phyloP scores from a whole-genome alignment of 208 protist species.

The Angomonas desouzai region DNA sequence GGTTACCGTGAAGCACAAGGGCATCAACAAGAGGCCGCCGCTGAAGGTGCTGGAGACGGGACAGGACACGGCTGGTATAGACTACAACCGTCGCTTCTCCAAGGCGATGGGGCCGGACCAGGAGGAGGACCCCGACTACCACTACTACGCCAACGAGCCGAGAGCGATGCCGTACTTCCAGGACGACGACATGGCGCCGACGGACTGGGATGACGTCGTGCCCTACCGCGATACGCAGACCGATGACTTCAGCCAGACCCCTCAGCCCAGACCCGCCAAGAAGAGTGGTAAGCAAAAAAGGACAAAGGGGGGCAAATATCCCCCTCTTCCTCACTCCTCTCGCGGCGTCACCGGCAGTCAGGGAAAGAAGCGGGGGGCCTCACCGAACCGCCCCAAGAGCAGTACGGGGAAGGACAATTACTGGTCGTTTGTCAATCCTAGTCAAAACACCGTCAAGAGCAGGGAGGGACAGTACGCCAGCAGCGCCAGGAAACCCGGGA shows the following conservation, averaged over 20 bases:
- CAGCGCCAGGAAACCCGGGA: not conserved
- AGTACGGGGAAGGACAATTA: not conserved
- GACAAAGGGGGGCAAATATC: not conserved
- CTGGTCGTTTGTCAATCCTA: constrained; percentile 5
- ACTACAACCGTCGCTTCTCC: not conserved
- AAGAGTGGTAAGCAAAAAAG: not conserved
- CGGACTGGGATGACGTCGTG: constrained; percentile 2
- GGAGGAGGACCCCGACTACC: not conserved
- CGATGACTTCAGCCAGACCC: constrained; percentile 2
- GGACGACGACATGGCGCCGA: not conserved
- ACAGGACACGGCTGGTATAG: not conserved
- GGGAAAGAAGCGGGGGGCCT: not conserved
- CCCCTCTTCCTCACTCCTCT: constrained; percentile 1
- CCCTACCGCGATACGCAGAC: constrained; percentile 3
- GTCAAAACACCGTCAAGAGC: not conserved
- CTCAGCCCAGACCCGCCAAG: constrained; percentile 1
- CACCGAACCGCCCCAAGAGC: not conserved
- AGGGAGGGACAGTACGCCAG: not conserved
- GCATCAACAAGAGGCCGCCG: not conserved
- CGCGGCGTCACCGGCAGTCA: not conserved
- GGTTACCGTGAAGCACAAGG: not conserved
- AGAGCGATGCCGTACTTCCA: not conserved
- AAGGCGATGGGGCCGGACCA: not conserved
- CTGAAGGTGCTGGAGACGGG: not conserved
- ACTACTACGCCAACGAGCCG: not conserved